A percentile compares a stretch with the other conserved stretches of the same genome.
phyloP scores from a whole-genome alignment of 1,284 basidiomycete genomes.

The Irpex sp. region DNA sequence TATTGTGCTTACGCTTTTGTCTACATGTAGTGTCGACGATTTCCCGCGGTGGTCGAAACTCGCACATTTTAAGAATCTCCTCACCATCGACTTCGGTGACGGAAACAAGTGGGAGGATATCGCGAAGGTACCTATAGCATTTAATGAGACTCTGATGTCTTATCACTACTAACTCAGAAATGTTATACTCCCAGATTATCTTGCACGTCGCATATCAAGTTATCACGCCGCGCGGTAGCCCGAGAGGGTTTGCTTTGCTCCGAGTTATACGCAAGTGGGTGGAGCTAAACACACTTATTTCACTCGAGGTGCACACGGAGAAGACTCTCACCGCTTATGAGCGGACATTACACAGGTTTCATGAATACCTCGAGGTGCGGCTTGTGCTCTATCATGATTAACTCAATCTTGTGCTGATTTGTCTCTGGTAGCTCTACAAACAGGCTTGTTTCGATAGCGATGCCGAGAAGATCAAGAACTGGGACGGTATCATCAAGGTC shows the following conservation, averaged over 20 bases:
- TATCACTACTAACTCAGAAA: neutral
- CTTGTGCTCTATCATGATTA: neutral
- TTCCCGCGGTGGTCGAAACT: conserved; percentile 9
- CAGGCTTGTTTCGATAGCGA: neutral
- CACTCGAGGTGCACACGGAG: conserved; percentile 18
- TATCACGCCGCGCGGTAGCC: neutral
- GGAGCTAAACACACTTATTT: conserved; percentile 15
- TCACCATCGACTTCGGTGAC: conserved; percentile 9
- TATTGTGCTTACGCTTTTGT: neutral
- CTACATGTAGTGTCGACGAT: neutral
- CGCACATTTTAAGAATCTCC: conserved; percentile 8
- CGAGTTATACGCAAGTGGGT: conserved; percentile 13
- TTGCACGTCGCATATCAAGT: conserved; percentile 10
- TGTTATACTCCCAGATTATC: conserved; percentile 3
- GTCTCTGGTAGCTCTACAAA: neutral
- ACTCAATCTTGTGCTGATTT: neutral
- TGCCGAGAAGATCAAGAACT: conserved; percentile 20
- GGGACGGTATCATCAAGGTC: conserved; percentile 21
- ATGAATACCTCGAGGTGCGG: neutral
- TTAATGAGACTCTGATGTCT: neutral
- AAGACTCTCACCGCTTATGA: conserved; percentile 14
- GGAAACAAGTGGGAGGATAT: conserved; percentile 26
- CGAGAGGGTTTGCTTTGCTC: conserved; percentile 14
- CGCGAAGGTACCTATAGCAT: conserved; percentile 26
- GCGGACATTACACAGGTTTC: conserved; percentile 3